Conservation (phyloP, 2,329 filamentous ascomycete genomes). For the Pestalotiopsis sp. region DNA sequence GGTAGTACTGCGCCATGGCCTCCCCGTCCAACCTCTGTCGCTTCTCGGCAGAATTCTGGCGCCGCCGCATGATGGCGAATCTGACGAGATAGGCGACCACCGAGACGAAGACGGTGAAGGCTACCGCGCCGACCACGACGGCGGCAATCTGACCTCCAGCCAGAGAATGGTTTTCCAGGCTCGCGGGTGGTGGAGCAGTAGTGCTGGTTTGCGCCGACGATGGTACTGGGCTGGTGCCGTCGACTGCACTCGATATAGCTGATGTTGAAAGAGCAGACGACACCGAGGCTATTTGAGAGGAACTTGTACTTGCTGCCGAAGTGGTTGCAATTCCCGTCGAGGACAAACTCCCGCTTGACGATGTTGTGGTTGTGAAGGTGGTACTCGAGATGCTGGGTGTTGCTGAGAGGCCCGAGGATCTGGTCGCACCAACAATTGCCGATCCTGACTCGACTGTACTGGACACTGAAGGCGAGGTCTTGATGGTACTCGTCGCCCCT, state of each 20-base stretch:
- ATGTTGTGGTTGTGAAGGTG: not conserved
- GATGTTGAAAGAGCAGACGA: not conserved
- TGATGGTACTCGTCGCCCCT: not conserved
- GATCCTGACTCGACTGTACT: not conserved
- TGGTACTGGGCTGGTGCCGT: not conserved
- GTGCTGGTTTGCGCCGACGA: not conserved
- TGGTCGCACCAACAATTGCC: not conserved
- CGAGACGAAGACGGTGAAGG: not conserved
- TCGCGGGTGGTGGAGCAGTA: not conserved
- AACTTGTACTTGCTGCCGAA: not conserved
- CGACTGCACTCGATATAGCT: not conserved
- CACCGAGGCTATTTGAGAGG: not conserved
- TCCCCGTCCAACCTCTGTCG: not conserved
- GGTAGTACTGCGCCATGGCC: not conserved
- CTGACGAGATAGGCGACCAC: not conserved
- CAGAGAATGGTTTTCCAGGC: not conserved
- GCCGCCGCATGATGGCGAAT: not conserved
- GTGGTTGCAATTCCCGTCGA: not conserved
- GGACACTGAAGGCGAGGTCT: not conserved
- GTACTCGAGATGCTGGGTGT: not conserved
- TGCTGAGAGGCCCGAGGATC: not conserved
- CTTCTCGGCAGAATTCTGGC: not conserved
- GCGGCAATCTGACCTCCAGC: not conserved
- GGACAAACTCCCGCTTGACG: not conserved
- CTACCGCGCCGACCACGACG: not conserved